Evolutionary conservation across 371 early-diverging fungal genomes (phyloP).

Genomic region (Batkoa obscura): DNA sequence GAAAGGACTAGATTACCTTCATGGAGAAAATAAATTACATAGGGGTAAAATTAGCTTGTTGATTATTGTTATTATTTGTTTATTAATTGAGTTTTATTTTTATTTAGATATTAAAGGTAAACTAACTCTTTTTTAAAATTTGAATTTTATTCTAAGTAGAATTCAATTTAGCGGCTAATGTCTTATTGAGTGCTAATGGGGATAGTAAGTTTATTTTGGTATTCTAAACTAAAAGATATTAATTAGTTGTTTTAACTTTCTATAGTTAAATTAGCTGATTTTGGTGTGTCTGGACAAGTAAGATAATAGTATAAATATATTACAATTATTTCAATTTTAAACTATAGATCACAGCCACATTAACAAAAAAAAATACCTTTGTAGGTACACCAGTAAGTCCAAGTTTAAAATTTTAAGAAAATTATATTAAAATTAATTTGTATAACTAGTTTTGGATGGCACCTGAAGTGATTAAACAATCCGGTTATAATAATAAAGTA

Average conservation of each 20-base stretch:
- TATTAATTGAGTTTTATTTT: too few relatives aligned
- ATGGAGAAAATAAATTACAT: conserved; percentile 84
- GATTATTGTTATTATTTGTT: too few relatives aligned
- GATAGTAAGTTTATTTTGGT: conserved; percentile 18
- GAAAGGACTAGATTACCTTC: conserved; percentile 86
- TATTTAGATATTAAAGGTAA: conserved; percentile 48
- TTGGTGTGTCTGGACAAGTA: conserved; percentile 92
- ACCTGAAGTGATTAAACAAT: conserved; percentile 95
- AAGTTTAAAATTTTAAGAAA: neutral
- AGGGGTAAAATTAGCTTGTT: conserved; percentile 30
- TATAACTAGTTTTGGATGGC: conserved; percentile 92
- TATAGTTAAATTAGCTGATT: conserved; percentile 86
- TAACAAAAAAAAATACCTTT: conserved; percentile 92
- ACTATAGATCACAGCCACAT: conserved; percentile 61
- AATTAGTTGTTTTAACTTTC: neutral
- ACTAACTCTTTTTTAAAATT: neutral
- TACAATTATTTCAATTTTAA: neutral
- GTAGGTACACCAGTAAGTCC: conserved; percentile 90
- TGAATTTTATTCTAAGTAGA: neutral
- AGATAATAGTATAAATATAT: neutral
- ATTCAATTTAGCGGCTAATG: conserved; percentile 59
- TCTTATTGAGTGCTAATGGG: conserved; percentile 55
- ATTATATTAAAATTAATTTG: neutral
- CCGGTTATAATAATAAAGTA: conserved; percentile 82
- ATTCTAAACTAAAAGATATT: too few relatives aligned